A percentile compares a stretch with the other conserved stretches of the same genome.
Conservation (phyloP, 306 rosid genomes). For the Castanea crenata region DNA sequence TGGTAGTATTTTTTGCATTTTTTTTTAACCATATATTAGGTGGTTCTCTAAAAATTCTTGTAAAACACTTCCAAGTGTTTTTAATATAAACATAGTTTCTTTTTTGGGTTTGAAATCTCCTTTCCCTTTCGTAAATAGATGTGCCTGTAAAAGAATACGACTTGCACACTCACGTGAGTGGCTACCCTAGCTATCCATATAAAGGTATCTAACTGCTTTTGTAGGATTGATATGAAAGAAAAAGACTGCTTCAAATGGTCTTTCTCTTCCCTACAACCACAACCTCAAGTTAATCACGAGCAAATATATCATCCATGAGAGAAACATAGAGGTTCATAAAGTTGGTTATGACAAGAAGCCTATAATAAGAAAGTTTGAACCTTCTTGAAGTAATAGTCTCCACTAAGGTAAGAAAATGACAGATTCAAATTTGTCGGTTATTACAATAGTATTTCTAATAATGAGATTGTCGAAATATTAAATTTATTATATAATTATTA, state of each 20-base stretch:
- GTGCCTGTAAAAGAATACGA: background rate
- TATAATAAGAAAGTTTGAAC: constrained; percentile 24
- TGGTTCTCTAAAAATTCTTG: too few relatives aligned
- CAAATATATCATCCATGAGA: constrained; percentile 20
- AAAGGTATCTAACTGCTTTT: constrained; percentile 11
- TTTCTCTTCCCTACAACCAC: constrained; percentile 29
- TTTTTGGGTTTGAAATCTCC: too few relatives aligned
- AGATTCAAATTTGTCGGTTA: background rate
- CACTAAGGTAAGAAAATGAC: background rate
- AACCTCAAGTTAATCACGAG: constrained; percentile 44
- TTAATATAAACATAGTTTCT: too few relatives aligned
- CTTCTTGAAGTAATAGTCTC: too few relatives aligned
- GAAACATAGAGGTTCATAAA: constrained; percentile 10
- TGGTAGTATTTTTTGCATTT: too few relatives aligned
- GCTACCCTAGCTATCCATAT: constrained; percentile 37
- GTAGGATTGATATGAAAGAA: constrained; percentile 24
- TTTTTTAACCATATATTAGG: too few relatives aligned
- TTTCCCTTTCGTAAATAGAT: background rate
- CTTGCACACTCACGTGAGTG: constrained; percentile 47
- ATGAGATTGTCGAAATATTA: too few relatives aligned
- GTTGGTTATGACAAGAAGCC: constrained; percentile 5
- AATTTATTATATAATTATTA: too few relatives aligned
- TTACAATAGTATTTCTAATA: too few relatives aligned
- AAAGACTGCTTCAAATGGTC: constrained; percentile 17
- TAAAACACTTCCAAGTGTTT: too few relatives aligned